Evolutionary conservation across 768 basidiomycete species (phyloP), one percentile per base, ranked within the genome.

Genomic region (Hygrocybe punicea): DNA sequence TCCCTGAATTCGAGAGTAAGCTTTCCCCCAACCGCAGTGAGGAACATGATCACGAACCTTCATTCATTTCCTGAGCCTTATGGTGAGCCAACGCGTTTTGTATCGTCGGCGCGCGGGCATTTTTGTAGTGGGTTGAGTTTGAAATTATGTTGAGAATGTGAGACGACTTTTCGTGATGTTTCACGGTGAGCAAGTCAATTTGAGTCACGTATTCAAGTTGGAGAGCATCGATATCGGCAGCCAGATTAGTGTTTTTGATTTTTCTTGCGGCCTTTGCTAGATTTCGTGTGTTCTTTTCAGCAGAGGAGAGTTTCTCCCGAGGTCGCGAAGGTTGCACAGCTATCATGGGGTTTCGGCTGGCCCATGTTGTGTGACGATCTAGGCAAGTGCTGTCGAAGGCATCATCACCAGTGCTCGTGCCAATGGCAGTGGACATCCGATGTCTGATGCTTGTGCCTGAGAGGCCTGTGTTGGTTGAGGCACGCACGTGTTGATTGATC

Each of bases 21-120:
- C n/a, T n/a, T n/a, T n/a, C n/a, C n/a, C n/a, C n/a, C n/a, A n/a
- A n/a, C n/a, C n/a, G n/a, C n/a, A n/a, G n/a, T 51, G 17, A 9
- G 7, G 19, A 8, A 46, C 8, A 25, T 24, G 39, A 7, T 13
- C 7, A 25, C 53, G 8, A 6, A 46, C 53, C 21, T 44, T 6
- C 8, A 47, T 55, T 55, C 7, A 45, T 16, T 24, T 55, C 53
- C 39, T 9, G 7, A 16, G 40, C 21, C 53, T 55, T 55, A 9
- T 23, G 17, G 42, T 55, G 42, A 7, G 25, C 23, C 7, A 55
- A 6, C 10, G 53, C 53, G 21, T 55, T 53, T 53, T 11, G 51
- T 21, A 53, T 14, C 7, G 10, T 53, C n/a, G 36, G 51, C 11
- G 51, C 51, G 7, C 51, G 51, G 8, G 33, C n/a, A 13, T 53